Evolutionary conservation across 2,329 filamentous ascomycete genomes (phyloP), one percentile per base, ranked within the genome.

Genomic region (Botrytis cinerea): DNA sequence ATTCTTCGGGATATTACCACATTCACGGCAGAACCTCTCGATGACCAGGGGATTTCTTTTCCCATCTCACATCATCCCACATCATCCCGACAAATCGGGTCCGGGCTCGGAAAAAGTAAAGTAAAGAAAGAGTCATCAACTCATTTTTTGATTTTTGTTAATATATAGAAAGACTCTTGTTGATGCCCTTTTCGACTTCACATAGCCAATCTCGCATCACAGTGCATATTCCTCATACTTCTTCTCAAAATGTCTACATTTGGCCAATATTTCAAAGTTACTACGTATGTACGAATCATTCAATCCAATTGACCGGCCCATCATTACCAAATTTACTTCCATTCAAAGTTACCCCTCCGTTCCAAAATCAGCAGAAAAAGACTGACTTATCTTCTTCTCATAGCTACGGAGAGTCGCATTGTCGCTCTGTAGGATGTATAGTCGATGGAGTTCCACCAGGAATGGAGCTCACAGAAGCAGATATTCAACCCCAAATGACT

Each of bases 401-500:
- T 60, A 82, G 81, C 72, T 93, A 93, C 85, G 92, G 92, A 82
- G 92, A 95, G 83, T 97, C 93, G 73, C 95, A 98, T 85, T 97
- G 95, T 86, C 92, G 91, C 80, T 95, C 92, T 46, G 94, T 98
- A 80, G 95, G 94, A 81, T 97, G 93, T 85, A 98, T 98, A 80
- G 91, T 98, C 83, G 95, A 98, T 82, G 94, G 94, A 79, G 93
- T 90, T 81, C 96, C 95, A 51, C 95, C 96, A 22, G 93, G 93
- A 79, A 91, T 98, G 87, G 86, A 91, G 79, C 90, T 98, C 82
- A 92, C 89, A 75, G 95, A 97, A 83, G 87, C 86, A 72, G 93
- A 97, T 81, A 97, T 98, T 81, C 95, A 99, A 84, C 94, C 94
- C 67, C 94, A 98, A 84, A 93, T 98, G 89, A 97, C 92, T 76